A percentile compares a stretch with the other conserved stretches of the same genome.
Evolutionary conservation across 352 stramenopile genomes (phyloP).

Genomic region (Phytophthora litchii): DNA sequence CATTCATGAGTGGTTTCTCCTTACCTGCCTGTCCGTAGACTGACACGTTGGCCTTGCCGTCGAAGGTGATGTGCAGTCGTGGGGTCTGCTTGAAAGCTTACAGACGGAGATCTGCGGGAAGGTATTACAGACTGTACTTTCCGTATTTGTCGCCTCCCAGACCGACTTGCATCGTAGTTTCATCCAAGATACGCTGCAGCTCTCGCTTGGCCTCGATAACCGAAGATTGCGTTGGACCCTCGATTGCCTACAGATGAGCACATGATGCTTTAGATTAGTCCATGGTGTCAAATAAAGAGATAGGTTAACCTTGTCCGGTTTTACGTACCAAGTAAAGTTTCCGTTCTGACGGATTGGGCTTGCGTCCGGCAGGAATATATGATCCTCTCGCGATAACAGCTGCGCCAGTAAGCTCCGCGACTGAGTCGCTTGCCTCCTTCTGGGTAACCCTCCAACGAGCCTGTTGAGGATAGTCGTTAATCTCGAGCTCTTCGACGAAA

Average conservation of each 20-base stretch:
- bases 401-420: slow-evolving; percentile 88
- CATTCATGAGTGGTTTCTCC: slow-evolving; percentile 10
- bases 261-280: slow-evolving; percentile 5
- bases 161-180: slow-evolving; percentile 89
- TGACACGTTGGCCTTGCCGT: slow-evolving; percentile 4
- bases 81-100: slow-evolving; percentile 20
- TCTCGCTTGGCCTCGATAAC: slow-evolving; percentile 82
- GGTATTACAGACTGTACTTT: slow-evolving; percentile 88
- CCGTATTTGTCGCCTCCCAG: slow-evolving; percentile 86
- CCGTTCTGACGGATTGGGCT: slow-evolving; percentile 82
- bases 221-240: slow-evolving; percentile 69
- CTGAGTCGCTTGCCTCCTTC: slow-evolving; percentile 85
- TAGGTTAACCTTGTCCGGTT: background rate
- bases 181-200: slow-evolving; percentile 88
- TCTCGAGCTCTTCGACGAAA: slow-evolving; percentile 92
- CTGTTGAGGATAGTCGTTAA: slow-evolving; percentile 95
- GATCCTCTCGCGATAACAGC: slow-evolving; percentile 91
- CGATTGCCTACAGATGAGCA: slow-evolving; percentile 64
- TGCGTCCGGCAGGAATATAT: slow-evolving; percentile 85
- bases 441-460: slow-evolving; percentile 89
- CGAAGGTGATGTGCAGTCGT: slow-evolving; percentile 8
- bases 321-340: slow-evolving; percentile 89
- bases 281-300: background rate
- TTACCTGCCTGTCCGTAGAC: slow-evolving; percentile 19
- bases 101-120: slow-evolving; percentile 10